These are phyloP conservation scores for Pugionium cornutum DNA, from an alignment of 345 rosid species.

Conservation along the genomic window DNA sequence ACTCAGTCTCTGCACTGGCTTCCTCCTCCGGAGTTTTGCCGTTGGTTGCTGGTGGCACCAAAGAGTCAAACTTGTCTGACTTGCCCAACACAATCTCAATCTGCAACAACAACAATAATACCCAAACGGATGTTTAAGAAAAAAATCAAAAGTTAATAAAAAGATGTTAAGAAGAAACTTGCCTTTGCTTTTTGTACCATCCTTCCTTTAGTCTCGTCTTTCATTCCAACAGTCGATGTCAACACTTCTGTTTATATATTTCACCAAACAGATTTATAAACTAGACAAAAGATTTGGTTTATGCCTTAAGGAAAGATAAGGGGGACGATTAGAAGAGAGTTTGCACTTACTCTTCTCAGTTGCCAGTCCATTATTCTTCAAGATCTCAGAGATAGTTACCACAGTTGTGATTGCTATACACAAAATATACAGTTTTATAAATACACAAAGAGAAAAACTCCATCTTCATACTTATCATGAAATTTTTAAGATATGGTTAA, in stretches of 20 bases:
- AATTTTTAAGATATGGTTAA: background rate
- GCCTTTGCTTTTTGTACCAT: constrained; percentile 90
- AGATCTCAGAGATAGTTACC: constrained; percentile 81
- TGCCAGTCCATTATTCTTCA: constrained; percentile 90
- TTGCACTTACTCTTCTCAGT: constrained; percentile 71
- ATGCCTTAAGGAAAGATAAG: background rate
- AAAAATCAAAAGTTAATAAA: background rate
- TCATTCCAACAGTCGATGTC: constrained; percentile 87
- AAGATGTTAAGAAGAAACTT: background rate
- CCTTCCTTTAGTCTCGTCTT: constrained; percentile 78
- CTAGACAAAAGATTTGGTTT: background rate
- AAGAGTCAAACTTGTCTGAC: constrained; percentile 67
- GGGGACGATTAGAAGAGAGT: background rate
- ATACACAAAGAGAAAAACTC: background rate
- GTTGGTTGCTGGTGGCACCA: constrained; percentile 50
- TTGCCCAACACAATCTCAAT: constrained; percentile 79
- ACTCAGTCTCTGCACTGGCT: constrained; percentile 35
- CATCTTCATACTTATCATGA: background rate
- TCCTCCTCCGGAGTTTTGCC: constrained; percentile 33
- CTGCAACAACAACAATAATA: constrained; percentile 20
- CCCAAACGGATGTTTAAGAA: background rate
- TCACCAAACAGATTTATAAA: background rate
- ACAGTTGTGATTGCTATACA: constrained; percentile 70
- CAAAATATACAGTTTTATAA: background rate
- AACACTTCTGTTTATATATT: constrained; percentile 52